Base-by-base conservation (phyloP, 352 stramenopile genomes). In the Globisporangium abappressorium region DNA sequence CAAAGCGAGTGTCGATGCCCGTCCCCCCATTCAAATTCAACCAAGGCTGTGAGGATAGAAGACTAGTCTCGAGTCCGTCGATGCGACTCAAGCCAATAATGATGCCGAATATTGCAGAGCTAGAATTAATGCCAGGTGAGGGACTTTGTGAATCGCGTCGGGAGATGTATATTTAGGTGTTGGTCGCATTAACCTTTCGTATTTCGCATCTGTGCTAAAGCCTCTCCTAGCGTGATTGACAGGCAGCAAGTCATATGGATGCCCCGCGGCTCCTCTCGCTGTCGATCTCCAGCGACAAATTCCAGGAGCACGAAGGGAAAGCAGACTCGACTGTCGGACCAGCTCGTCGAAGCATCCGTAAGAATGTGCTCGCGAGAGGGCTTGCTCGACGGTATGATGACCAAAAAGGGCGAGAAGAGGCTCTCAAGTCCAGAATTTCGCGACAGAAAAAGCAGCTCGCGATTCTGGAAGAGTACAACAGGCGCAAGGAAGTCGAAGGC, bases 341-440 rank as follows among this genome's bases (percentile, higher is more conserved):
- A 11, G 28, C 47, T 28, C 70, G 72, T 38, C 68, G 62, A 51
- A 62, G 67, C 54, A 63, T 80, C 38, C 71, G 74, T 6, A 71
- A 70, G 41, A 78, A 76, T 49, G 33, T 73, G 18, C 58, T 81
- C 30, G 76, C 76, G 18, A 64, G 72, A 67, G 76, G 74, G 2
- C 64, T 80, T 30, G 70, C 69, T 18, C 71, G 53, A 33, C 57
- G 74, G 28, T 79, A 81, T 57, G 69, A 55, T n/a, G 74, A 75
- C 15, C 71, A 78, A 34, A 81, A 74, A 71, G 33, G 55, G 15
- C 66, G 68, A 38, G 65, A 81, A 55, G 69, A 72, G 33, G 46
- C 28, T 5, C 70, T 67, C 33, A 78, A 79, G 36, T 12, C 66
- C 14, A 66, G 71, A 33, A 49, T 78, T 22, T 57, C 69, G 22